Evolutionary conservation across 176 grass and related monocot genomes (phyloP), one percentile per base, ranked within the genome.

Genomic region (Sorghum bicolor): DNA sequence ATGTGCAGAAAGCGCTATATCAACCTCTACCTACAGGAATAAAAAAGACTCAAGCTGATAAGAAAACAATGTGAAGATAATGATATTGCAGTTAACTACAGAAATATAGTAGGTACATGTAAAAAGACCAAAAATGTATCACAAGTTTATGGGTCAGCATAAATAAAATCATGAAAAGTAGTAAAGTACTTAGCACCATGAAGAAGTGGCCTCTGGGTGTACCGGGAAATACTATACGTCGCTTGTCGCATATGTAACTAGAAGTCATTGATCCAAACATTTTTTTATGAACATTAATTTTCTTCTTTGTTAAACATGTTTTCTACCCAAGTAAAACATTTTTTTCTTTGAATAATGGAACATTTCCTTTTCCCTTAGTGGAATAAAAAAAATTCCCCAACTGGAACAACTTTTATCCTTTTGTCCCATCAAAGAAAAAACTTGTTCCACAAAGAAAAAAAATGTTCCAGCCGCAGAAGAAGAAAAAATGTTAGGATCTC

Each of bases 1-100:
- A 93, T 98, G 93, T 75, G 96, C 96, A 63, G 96, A 93, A 84
- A 98, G 89, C n/a, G 96, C 90, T 88, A 98, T 80, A 85, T 98
- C 93, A 77, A 98, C 93, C 85, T 98, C 96, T 22, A 98, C 96
- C 96, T 98, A 64, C 36, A 67, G 83, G 24, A 83, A 66, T 10
- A 5, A 80, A 63, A 86, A 45, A 69, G 24, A 12, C 60, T 81
- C 52, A 68, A 12, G 14, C 52, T 79, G 19, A 78, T 79, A 63
- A 4, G 17, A 70, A 80, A 84, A 50, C 2, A 44, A 52, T 53
- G 26, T 41, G 20, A 17, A 37, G 9, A 81, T 70, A 85, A 73
- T 48, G 22, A 66, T 67, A 85, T 29, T 80, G 43, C 34, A 38
- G 48, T 38, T 66, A 55, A 55, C 73, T 74, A 60, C 5, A 28